phyloP scores from a whole-genome alignment of 78 protist species.

The Dictyostelium capitatum region DNA sequence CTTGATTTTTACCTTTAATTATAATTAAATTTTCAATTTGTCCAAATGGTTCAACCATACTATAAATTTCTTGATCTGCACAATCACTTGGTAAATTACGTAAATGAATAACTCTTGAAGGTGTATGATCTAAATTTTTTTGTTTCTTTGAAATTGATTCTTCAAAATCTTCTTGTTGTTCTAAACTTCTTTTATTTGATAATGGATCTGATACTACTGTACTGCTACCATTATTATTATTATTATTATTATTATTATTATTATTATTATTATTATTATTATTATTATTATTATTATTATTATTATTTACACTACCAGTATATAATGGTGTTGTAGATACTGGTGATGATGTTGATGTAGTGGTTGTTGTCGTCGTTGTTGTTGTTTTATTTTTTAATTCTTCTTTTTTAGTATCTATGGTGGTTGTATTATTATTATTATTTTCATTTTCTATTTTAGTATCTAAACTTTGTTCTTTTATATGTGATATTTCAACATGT shows the following conservation, averaged over 20 bases:
- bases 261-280: not conserved
- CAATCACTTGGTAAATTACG: constrained; percentile 76
- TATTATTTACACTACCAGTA: not conserved
- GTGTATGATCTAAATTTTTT: constrained; percentile 28
- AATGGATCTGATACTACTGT: not conserved
- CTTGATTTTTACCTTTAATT: constrained; percentile 73
- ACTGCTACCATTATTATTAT: not conserved
- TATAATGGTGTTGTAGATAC: not conserved
- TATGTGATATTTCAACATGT: too few relatives aligned
- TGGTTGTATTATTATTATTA: too few relatives aligned
- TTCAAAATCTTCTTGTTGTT: constrained; percentile 38
- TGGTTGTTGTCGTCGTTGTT: too few relatives aligned
- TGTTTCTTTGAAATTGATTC: constrained; percentile 60
- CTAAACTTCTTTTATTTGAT: constrained; percentile 41
- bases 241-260: not conserved
- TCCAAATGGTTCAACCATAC: constrained; percentile 53
- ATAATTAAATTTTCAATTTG: constrained; percentile 56
- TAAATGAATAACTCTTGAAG: constrained; percentile 73
- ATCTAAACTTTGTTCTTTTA: too few relatives aligned
- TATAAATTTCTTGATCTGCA: constrained; percentile 69
- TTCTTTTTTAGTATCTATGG: too few relatives aligned
- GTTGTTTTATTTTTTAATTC: too few relatives aligned
- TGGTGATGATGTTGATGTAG: not conserved
- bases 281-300: not conserved
- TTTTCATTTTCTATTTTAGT: too few relatives aligned